Percentiles rank a stretch among this genome's conserved stretches.
Evolutionary conservation across 805 yeast species (phyloP).

Genomic region (Saccharomyces paradoxus): DNA sequence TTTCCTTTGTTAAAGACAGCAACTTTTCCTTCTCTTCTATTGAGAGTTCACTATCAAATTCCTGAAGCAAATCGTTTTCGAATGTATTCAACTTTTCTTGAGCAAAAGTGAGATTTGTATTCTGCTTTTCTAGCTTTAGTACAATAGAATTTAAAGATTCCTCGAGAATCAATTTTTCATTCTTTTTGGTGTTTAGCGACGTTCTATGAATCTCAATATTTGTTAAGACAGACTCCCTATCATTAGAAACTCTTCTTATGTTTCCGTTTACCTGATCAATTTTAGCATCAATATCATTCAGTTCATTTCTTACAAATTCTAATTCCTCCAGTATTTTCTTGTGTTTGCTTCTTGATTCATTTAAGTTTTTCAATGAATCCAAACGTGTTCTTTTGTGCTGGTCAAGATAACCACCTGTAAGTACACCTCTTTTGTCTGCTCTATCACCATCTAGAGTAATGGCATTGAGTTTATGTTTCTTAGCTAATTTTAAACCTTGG

Average conservation of each 20-base stretch:
- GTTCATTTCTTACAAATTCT: conserved; percentile 33
- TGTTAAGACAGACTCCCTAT: conserved; percentile 37
- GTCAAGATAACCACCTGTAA: conserved; percentile 84
- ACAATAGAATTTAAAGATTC: conserved; percentile 36
- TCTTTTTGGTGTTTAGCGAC: conserved; percentile 35
- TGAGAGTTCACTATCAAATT: conserved; percentile 47
- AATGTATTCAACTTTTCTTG: conserved; percentile 37
- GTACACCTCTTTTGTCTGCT: conserved; percentile 72
- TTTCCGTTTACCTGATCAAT: conserved; percentile 45
- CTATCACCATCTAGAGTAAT: conserved; percentile 90
- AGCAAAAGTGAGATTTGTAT: conserved; percentile 30
- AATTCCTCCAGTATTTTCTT: conserved; percentile 32
- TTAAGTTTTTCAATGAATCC: conserved; percentile 55
- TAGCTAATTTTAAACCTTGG: conserved; percentile 60
- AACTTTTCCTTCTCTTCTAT: conserved; percentile 41
- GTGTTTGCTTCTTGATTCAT: conserved; percentile 36
- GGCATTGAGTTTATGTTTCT: conserved; percentile 53
- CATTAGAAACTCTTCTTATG: conserved; percentile 28
- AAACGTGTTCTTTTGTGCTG: conserved; percentile 52
- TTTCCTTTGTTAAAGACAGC: conserved; percentile 32
- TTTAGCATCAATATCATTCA: conserved; percentile 42
- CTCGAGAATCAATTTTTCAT: conserved; percentile 36
- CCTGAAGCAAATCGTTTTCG: conserved; percentile 41
- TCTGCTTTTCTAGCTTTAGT: conserved; percentile 31
- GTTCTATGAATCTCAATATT: conserved; percentile 38